phyloP scores from a whole-genome alignment of 148 eudicot species.

The Rhododendron griersonianum region DNA sequence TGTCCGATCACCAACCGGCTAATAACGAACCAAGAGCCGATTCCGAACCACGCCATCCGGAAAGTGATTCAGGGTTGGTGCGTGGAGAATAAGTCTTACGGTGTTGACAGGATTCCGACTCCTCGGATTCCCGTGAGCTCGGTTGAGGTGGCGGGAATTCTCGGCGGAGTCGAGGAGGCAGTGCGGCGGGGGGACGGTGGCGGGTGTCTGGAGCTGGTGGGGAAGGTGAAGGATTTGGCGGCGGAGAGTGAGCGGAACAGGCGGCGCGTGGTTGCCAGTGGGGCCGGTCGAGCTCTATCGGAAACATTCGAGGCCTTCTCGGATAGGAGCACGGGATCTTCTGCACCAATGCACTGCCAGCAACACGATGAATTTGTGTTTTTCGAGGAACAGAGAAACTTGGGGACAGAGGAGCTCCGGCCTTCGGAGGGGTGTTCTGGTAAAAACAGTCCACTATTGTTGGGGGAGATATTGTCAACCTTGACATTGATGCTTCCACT shows the following conservation, averaged over 20 bases:
- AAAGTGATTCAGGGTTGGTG: constrained; percentile 46
- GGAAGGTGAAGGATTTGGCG: constrained; percentile 27
- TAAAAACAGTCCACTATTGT: constrained; percentile 17
- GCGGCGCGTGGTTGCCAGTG: constrained; percentile 34
- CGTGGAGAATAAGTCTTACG: constrained; percentile 28
- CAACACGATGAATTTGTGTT: not conserved
- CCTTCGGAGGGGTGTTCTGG: constrained; percentile 14
- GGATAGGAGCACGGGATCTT: not conserved
- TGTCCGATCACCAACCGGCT: constrained; percentile 34
- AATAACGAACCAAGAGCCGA: constrained; percentile 19
- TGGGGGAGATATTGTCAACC: constrained; percentile 43
- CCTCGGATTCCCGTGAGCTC: constrained; percentile 36
- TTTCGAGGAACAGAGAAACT: not conserved
- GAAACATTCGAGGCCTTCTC: constrained; percentile 35
- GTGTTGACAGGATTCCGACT: constrained; percentile 40
- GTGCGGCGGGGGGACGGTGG: not conserved
- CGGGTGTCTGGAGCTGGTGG: constrained; percentile 24
- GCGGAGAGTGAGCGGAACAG: constrained; percentile 64
- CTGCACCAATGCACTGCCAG: not conserved
- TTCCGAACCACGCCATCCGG: constrained; percentile 34
- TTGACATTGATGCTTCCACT: constrained; percentile 32
- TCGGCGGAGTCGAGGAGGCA: constrained; percentile 22
- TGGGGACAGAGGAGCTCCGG: no score
- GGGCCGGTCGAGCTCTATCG: constrained; percentile 28
- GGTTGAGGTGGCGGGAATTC: constrained; percentile 32